These are phyloP conservation scores for Auricularia auricula-judae DNA, from an alignment of 768 basidiomycete genomes.

Conservation along the genomic window DNA sequence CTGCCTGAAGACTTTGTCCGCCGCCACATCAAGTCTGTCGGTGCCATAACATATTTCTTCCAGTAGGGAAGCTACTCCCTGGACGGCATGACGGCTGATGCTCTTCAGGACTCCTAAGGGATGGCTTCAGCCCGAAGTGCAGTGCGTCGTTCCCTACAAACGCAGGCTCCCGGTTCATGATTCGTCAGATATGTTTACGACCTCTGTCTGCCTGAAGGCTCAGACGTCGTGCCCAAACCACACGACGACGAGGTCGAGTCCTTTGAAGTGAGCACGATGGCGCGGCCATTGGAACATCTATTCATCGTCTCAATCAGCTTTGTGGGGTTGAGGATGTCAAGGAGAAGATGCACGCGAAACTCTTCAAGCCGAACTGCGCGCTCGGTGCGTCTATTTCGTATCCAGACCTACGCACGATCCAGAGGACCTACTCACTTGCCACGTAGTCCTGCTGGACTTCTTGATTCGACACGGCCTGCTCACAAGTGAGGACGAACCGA, in stretches of 20 bases:
- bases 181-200: constrained; percentile 70
- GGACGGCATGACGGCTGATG: neutral
- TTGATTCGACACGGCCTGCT: constrained; percentile 78
- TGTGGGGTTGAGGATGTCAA: constrained; percentile 53
- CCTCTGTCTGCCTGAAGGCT: constrained; percentile 48
- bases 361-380: constrained; percentile 93
- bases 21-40: constrained; percentile 45
- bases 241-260: constrained; percentile 90
- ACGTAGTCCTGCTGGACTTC: constrained; percentile 74
- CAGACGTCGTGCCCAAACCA: constrained; percentile 55
- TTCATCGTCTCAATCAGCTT: constrained; percentile 33
- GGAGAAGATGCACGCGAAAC: constrained; percentile 47
- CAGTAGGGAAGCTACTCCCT: constrained; percentile 20
- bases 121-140: constrained; percentile 81
- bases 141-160: constrained; percentile 34
- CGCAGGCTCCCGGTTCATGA: neutral
- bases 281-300: neutral
- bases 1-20: constrained; percentile 55
- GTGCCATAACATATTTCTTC: constrained; percentile 75
- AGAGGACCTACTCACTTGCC: neutral
- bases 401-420: neutral
- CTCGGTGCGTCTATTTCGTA: constrained; percentile 39
- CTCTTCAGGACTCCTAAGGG: constrained; percentile 43
- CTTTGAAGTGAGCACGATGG: constrained; percentile 54
- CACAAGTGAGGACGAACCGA: constrained; percentile 79